Conservation (phyloP, 108 stramenopile genomes). For the Mayamaea pseudoterrestris region DNA sequence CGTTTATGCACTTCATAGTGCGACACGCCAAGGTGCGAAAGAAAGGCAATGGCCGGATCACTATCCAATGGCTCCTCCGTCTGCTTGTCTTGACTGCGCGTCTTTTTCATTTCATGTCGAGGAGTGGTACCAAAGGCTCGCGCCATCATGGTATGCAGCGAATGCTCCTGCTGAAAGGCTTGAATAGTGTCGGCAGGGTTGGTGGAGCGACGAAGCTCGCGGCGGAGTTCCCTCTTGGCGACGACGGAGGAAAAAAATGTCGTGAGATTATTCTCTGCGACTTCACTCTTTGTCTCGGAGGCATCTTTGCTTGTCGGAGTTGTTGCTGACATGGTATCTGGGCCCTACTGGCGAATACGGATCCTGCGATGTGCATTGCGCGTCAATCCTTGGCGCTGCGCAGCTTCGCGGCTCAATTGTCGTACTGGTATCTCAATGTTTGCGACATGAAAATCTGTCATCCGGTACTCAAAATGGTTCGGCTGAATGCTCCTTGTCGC, state of each 20-base stretch:
- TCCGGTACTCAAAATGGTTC: no score
- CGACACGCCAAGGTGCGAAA: slow-evolving; percentile 58
- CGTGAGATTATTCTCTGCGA: neutral
- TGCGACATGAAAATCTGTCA: no score
- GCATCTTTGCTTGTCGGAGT: no score
- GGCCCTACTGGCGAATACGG: no score
- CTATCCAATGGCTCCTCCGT: slow-evolving; percentile 55
- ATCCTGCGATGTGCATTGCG: no score
- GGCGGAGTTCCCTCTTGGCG: slow-evolving; percentile 16
- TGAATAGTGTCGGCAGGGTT: slow-evolving; percentile 52
- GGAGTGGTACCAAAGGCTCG: slow-evolving; percentile 64
- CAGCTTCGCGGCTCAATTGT: no score
- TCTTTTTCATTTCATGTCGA: slow-evolving; percentile 21
- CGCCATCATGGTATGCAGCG: slow-evolving; percentile 65
- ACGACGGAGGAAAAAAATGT: slow-evolving; percentile 7
- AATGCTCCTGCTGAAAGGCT: slow-evolving; percentile 53
- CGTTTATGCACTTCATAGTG: slow-evolving; percentile 72
- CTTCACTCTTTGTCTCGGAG: no score
- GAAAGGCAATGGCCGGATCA: slow-evolving; percentile 61
- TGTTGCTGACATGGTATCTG: no score
- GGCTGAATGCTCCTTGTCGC: no score
- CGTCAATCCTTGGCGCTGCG: no score
- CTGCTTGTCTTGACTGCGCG: neutral
- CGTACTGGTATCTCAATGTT: no score
- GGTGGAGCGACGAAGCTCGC: slow-evolving; percentile 25